Conservation (phyloP, 2,329 filamentous ascomycete species). For the Pyrenophora graminea region DNA sequence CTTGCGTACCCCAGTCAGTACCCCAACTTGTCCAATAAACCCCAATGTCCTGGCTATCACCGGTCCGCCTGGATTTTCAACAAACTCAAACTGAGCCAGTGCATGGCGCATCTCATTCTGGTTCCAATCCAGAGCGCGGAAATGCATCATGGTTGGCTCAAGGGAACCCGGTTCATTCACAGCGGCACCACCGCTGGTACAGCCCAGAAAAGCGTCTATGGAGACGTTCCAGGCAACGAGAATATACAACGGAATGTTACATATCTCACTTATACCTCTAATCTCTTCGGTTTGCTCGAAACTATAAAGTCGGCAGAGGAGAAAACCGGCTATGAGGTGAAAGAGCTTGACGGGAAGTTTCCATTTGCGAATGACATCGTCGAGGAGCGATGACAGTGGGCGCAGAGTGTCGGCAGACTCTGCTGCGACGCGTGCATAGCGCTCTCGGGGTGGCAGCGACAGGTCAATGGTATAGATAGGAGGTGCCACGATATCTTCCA, state of each 20-base stretch:
- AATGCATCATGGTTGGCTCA: constrained; percentile 55
- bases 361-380: constrained; percentile 51
- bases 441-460: constrained; percentile 56
- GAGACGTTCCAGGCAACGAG: constrained; percentile 66
- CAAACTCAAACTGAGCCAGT: constrained; percentile 49
- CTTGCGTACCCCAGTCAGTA: constrained; percentile 56
- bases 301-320: constrained; percentile 57
- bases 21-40: constrained; percentile 58
- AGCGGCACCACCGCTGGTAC: constrained; percentile 61
- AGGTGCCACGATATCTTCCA: constrained; percentile 4
- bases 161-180: constrained; percentile 21
- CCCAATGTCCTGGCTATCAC: constrained; percentile 55
- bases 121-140: constrained; percentile 57
- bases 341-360: constrained; percentile 10
- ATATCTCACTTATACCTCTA: constrained; percentile 58
- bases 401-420: constrained; percentile 52
- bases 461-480: constrained; percentile 59
- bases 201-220: constrained; percentile 67
- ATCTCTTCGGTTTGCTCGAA: constrained; percentile 65
- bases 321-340: constrained; percentile 49
- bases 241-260: constrained; percentile 61
- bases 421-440: constrained; percentile 56
- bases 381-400: constrained; percentile 55
- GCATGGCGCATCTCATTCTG: constrained; percentile 51
- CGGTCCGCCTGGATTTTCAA: constrained; percentile 34